Evolutionary conservation across 139 green algal genomes (phyloP), one percentile per base, ranked within the genome.

Genomic region (Chlamydomonas sp.): DNA sequence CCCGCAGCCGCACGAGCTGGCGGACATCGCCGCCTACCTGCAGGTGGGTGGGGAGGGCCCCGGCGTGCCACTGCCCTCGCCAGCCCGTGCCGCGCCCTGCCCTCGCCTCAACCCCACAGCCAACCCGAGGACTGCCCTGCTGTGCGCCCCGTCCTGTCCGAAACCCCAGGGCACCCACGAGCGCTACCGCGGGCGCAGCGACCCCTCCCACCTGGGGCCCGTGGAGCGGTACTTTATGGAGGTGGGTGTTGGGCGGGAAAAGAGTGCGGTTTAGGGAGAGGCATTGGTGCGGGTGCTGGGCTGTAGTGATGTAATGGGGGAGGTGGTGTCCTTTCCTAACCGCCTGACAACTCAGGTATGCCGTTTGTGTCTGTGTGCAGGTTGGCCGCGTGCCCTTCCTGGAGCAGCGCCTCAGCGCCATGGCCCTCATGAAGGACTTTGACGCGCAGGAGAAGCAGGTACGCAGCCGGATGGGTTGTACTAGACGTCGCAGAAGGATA

Each of bases 151-250:
- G 31, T 49, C 18, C 12, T 79, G 57, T 16, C 20, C 58, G 60
- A 16, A 60, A 5, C 15, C 31, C 8, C 90, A 94, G 73, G 94
- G 94, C 16, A 59, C 89, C 63, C 95, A 97, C 90, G 89, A 92
- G 0, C 90, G 92, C 76, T 89, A 96, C 90, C 80, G 77, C 20
- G 92, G 90, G 7, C 16, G 93, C 18, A 86, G 79, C 59, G 93
- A 97, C n/a, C 81, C 88, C 17, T 83, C 80, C 1, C 88, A 89
- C 73, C 95, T 98, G 76, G 96, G 94, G 72, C 94, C 91, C 0
- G 94, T 96, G 57, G 96, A 98, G 91, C 91, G 93, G 15, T 98
- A 96, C 91, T 98, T 98, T 85, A 62, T 94, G 75, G 94, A 96
- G 89, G 92, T 98, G 9, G 91, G 87, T 85, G 14, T 62, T 1